Evolutionary conservation across 1,139 yeast species (phyloP).

Genomic region (Pichia sp.): DNA sequence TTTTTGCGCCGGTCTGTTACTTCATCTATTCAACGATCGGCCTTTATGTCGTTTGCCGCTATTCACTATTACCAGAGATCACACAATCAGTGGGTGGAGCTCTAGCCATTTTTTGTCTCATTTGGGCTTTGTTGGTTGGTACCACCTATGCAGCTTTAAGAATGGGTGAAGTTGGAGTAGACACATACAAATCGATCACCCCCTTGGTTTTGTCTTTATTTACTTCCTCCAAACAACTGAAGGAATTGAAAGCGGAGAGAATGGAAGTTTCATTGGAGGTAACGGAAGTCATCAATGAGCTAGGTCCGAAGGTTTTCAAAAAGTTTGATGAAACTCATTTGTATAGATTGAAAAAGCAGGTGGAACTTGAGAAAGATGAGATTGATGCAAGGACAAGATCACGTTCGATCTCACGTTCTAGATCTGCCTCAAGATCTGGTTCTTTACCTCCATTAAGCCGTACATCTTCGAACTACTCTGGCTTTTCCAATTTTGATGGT

Average conservation of each 20-base stretch:
- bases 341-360: constrained; percentile 18
- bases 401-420: constrained; percentile 14
- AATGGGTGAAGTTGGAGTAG: constrained; percentile 73
- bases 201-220: constrained; percentile 52
- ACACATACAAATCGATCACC: constrained; percentile 57
- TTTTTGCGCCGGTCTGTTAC: constrained; percentile 62
- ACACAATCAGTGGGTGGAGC: constrained; percentile 32
- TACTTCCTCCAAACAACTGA: constrained; percentile 41
- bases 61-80: constrained; percentile 33
- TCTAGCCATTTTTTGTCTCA: constrained; percentile 32
- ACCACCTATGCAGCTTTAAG: constrained; percentile 66
- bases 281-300: constrained; percentile 47
- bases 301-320: constrained; percentile 61
- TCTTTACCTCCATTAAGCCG: constrained; percentile 8
- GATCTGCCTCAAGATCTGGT: constrained; percentile 11
- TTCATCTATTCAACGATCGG: constrained; percentile 55
- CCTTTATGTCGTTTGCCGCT: constrained; percentile 32
- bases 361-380: constrained; percentile 20
- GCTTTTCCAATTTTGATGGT: constrained; percentile 19
- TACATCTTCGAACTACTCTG: constrained; percentile 20
- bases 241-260: constrained; percentile 43
- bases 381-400: constrained; percentile 20
- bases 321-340: constrained; percentile 29
- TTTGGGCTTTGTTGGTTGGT: constrained; percentile 42
- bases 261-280: constrained; percentile 44